Percentiles rank a stretch among this genome's conserved stretches.
These are phyloP conservation scores for Anisodus acutangulus DNA, from an alignment of 257 asterid species.

Conservation along the genomic window DNA sequence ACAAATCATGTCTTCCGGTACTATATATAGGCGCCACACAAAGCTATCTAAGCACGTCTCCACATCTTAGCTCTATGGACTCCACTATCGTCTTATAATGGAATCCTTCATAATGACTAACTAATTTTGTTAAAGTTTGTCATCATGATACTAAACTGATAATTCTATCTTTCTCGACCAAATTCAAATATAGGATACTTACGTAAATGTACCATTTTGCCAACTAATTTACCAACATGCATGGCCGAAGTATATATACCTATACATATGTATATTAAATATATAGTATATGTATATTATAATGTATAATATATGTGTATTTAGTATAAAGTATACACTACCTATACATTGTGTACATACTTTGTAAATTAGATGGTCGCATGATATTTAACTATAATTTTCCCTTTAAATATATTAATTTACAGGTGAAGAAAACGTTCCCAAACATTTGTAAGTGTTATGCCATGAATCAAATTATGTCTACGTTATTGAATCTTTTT, in stretches of 20 bases:
- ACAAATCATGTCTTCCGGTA: background rate
- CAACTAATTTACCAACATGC: too few relatives aligned
- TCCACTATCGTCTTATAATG: conserved; percentile 27
- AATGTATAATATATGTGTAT: too few relatives aligned
- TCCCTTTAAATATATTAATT: background rate
- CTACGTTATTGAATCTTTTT: background rate
- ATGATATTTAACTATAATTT: too few relatives aligned
- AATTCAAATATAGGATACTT: background rate
- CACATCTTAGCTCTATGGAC: background rate
- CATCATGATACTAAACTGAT: conserved; percentile 3
- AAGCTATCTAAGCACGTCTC: conserved; percentile 17
- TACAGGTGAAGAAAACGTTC: background rate
- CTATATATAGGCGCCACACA: conserved; percentile 24
- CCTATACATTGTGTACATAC: too few relatives aligned
- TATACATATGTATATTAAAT: too few relatives aligned
- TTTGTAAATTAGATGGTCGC: too few relatives aligned
- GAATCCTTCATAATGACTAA: background rate
- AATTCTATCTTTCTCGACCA: background rate
- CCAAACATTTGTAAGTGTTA: too few relatives aligned
- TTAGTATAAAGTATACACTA: too few relatives aligned
- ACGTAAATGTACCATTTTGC: too few relatives aligned
- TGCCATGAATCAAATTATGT: background rate
- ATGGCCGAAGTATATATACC: too few relatives aligned
- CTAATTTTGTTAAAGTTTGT: background rate
- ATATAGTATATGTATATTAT: too few relatives aligned